Evolutionary conservation across 345 rosid species (phyloP).

Genomic region (Isatis tinctoria): DNA sequence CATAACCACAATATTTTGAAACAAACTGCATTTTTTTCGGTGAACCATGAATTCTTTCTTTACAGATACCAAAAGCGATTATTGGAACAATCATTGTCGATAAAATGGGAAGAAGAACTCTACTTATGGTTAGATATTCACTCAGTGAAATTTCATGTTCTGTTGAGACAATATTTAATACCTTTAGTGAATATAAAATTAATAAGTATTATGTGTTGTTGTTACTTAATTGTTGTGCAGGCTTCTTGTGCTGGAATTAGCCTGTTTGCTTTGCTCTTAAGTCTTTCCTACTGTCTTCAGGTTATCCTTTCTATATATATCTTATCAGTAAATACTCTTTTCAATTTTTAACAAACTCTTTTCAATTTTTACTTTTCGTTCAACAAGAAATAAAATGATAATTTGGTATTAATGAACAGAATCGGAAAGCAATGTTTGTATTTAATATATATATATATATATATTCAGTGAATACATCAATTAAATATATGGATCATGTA

Average conservation of each 20-base stretch:
- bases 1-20: background rate
- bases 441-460: too few relatives aligned
- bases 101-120: conserved; percentile 36
- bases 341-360: too few relatives aligned
- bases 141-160: background rate
- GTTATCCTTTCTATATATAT: background rate
- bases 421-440: too few relatives aligned
- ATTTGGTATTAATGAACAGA: too few relatives aligned
- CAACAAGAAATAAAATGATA: too few relatives aligned
- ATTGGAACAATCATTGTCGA: conserved; percentile 29
- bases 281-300: conserved; percentile 40
- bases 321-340: background rate
- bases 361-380: too few relatives aligned
- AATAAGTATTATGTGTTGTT: background rate
- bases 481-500: too few relatives aligned
- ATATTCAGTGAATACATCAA: too few relatives aligned
- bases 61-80: conserved; percentile 30
- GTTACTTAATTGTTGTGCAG: conserved; percentile 14
- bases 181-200: background rate
- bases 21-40: background rate
- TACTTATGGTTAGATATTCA: conserved; percentile 30
- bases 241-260: conserved; percentile 42
- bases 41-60: background rate
- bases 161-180: background rate
- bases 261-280: conserved; percentile 29